Base-by-base conservation (phyloP, 306 rosid genomes). In the Luffa acutangula region DNA sequence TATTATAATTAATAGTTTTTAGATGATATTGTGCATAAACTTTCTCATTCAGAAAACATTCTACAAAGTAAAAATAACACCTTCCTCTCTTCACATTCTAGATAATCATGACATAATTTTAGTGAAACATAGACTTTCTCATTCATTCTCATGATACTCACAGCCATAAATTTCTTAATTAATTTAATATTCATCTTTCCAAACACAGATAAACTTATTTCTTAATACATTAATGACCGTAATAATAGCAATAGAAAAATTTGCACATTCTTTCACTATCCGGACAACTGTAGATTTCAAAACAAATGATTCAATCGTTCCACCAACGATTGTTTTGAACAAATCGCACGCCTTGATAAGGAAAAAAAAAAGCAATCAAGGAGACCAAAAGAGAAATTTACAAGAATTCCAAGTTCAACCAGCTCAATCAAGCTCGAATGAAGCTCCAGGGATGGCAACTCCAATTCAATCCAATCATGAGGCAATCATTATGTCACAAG, bases 191-290 rank as follows among this genome's bases (percentile, higher is more conserved):
- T 37, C 66, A 25, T 25, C 39, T 25, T 9, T 25, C 66, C 39
- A 60, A 25, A 60, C 1, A 3, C 39, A 21, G 5, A 4, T 0
- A 60, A 6, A 15, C 3, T 60, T 60, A 60, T 60, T 25, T 60
- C 66, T 59, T 4, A 82, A 21, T 0, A 85, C 85, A 25, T n/a
- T 80, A 37, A 62, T 88, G 39, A 86, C 56, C 0, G 84, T 83
- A 9, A 49, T 75, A 58, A 88, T 76, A 0, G 89, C 81, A 69
- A 83, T 21, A 0, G 91, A 89, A 59, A 88, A 70, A 5, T 83
- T 83, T 14, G 75, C 84, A 41, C 91, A 88, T 65, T 79, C 85
- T 2, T 78, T 12, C 11, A 85, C 81, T 37, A 88, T 76, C 18
- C 84, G 58, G 2, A 3, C n/a, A 9, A 79, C 89, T 20, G 76